Evolutionary conservation across 495 filamentous ascomycete genomes (phyloP), one percentile per base, ranked within the genome.

Genomic region (Chaetomium cochliodes): DNA sequence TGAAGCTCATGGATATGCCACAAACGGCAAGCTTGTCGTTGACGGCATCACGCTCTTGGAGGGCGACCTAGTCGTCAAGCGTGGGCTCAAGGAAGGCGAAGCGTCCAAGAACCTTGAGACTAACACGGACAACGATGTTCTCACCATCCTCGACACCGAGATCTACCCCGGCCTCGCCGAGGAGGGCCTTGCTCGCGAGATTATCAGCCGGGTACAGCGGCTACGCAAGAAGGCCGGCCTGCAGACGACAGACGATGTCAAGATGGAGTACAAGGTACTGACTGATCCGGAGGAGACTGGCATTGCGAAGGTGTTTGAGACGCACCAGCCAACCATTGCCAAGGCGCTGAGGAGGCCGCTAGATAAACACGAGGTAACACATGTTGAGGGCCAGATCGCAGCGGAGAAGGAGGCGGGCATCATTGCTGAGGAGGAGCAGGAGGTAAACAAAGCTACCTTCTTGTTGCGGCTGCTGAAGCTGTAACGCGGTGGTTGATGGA

Each of bases 371-470:
- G 79, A 82, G 9, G 77, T 86, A 18, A 89, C 86, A 11, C 80
- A 86, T 52, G 72, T 88, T 60, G 87, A 87, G 42, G 88, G 86
- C 22, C 76, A 88, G 80, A 83, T 84, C 44, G 80, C 84, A 23
- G 85, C 80, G 15, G 78, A 81, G 58, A 77, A 80, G 46, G 79
- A 82, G 57, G 85, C 86, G 47, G 82, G 79, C 22, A 78, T 92
- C 56, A 92, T 97, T 68, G 80, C 86, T 60, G 85, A 96, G 73
- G 93, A 97, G 74, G 89, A 96, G 76, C 88, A 93, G 67, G 92
- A 97, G 78, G 86, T 97, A 57, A 90, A 92, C 70, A 91, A 90
- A 70, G 90, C 92, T 0, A 92, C 86, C 9, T 92, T 96, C 78
- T 79, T 94, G 80, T 74, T 97, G 75, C 86, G 92, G 69, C 73